phyloP scores from a whole-genome alignment of 495 filamentous ascomycete genomes.

The Penicillium crystallinum region DNA sequence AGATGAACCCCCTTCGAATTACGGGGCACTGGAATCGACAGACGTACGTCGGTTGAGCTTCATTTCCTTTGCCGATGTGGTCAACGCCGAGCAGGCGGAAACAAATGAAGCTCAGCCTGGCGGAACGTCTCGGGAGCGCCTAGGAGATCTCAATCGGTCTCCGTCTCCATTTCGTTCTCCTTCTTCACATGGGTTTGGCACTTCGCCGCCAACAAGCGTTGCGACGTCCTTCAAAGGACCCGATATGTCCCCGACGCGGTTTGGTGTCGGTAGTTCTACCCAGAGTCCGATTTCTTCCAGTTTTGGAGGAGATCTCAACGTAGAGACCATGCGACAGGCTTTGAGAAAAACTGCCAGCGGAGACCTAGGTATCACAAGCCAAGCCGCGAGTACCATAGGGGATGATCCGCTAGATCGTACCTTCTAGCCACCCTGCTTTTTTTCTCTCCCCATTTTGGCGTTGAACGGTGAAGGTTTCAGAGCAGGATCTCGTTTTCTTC shows the following conservation, averaged over 20 bases:
- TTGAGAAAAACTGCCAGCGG: constrained; percentile 66
- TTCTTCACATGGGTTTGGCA: constrained; percentile 53
- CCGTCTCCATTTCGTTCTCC: constrained; percentile 69
- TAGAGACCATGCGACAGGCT: constrained; percentile 90
- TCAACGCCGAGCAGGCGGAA: constrained; percentile 77
- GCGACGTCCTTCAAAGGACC: constrained; percentile 59
- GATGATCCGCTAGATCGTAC: constrained; percentile 30
- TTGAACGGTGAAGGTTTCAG: not conserved
- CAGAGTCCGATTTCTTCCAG: constrained; percentile 43
- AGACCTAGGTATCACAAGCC: constrained; percentile 62
- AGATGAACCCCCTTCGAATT: constrained; percentile 52
- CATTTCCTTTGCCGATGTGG: constrained; percentile 91
- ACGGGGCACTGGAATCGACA: constrained; percentile 57
- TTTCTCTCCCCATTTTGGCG: no score
- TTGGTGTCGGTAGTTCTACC: constrained; percentile 22
- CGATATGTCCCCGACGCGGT: constrained; percentile 51
- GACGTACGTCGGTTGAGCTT: constrained; percentile 84
- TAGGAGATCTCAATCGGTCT: constrained; percentile 50
- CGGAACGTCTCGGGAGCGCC: not conserved
- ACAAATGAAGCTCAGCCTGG: constrained; percentile 12
- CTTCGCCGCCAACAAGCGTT: constrained; percentile 64
- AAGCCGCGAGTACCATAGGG: constrained; percentile 54
- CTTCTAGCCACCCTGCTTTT: constrained; percentile 20
- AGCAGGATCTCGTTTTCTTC: constrained; percentile 4
- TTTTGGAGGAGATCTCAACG: constrained; percentile 63